These are phyloP conservation scores for Entomortierella beljakovae DNA, from an alignment of 192 early-diverging fungal genomes.

Conservation along the genomic window DNA sequence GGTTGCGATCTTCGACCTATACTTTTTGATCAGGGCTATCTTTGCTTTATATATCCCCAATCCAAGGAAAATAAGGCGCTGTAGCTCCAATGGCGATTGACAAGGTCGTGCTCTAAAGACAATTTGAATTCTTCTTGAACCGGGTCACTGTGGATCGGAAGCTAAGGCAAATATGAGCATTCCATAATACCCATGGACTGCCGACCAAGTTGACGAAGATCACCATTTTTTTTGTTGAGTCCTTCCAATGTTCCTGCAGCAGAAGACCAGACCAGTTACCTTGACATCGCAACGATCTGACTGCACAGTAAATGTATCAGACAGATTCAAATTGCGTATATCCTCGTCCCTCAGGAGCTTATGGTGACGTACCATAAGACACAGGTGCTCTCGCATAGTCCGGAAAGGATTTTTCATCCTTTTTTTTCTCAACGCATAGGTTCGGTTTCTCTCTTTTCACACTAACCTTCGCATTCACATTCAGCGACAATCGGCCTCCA, in stretches of 20 bases:
- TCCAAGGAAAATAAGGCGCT: slow-evolving; percentile 34
- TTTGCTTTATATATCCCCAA: slow-evolving; percentile 3
- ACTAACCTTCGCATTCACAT: no score
- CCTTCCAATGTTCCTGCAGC: slow-evolving; percentile 11
- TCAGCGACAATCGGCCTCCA: no score
- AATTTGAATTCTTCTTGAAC: slow-evolving; percentile 6
- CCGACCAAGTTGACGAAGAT: slow-evolving; percentile 14
- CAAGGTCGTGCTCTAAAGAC: slow-evolving; percentile 14
- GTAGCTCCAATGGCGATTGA: slow-evolving; percentile 14
- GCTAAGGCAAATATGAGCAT: not conserved
- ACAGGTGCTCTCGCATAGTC: no score
- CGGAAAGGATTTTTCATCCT: no score
- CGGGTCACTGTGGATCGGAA: slow-evolving; percentile 13
- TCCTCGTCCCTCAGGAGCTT: no score
- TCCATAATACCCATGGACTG: slow-evolving; percentile 13
- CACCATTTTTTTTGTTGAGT: not conserved
- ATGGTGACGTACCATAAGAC: no score
- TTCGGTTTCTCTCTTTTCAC: no score
- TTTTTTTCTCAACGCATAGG: no score
- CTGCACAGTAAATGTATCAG: no score
- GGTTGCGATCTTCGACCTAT: slow-evolving; percentile 13
- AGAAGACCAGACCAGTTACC: no score
- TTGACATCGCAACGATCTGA: no score
- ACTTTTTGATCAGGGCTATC: slow-evolving; percentile 2
- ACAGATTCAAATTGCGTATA: no score